phyloP scores from a whole-genome alignment of 768 basidiomycete species.

The Boletus rufocinnamomeus region DNA sequence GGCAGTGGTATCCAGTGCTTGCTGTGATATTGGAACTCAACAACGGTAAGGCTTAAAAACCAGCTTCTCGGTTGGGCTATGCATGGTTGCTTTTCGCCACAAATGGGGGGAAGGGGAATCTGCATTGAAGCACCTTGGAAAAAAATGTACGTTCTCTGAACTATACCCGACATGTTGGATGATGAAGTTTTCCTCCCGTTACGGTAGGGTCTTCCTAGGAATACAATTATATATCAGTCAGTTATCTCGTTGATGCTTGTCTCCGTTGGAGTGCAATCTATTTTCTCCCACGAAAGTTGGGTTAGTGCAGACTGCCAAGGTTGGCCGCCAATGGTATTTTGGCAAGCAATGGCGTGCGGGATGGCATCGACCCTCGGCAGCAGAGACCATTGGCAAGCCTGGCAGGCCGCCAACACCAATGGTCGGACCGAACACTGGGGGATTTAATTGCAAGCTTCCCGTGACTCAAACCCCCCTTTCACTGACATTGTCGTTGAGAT shows the following conservation, averaged over 20 bases:
- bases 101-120: neutral
- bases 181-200: neutral
- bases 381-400: neutral
- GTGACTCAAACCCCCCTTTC: neutral
- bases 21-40: slow-evolving; percentile 13
- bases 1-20: slow-evolving; percentile 20
- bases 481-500: neutral
- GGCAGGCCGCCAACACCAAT: slow-evolving; percentile 17
- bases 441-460: neutral
- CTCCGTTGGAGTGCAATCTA: neutral
- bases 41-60: neutral
- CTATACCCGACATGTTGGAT: neutral
- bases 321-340: slow-evolving; percentile 6
- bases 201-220: neutral
- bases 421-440: neutral
- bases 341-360: neutral
- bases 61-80: neutral
- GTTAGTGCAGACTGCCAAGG: neutral
- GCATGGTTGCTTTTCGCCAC: neutral
- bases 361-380: neutral
- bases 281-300: slow-evolving; percentile 15
- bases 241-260: neutral
- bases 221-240: neutral
- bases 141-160: slow-evolving; percentile 7
- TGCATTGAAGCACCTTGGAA: neutral